Evolutionary conservation across 148 eudicot species (phyloP), one percentile per base, ranked within the genome.

Genomic region (Chenopodium suecicum): DNA sequence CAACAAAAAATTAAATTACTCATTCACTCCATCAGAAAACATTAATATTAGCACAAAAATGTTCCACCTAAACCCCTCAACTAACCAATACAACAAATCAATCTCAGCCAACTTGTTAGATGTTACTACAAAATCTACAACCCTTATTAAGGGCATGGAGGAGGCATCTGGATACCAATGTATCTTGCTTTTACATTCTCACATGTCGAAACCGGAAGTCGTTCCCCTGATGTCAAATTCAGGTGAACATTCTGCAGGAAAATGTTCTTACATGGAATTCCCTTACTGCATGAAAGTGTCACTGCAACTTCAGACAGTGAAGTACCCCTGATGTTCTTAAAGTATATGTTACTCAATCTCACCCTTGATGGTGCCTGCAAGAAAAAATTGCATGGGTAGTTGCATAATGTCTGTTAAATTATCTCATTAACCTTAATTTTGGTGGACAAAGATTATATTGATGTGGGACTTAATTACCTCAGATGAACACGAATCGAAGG

Each of bases 241-340:
- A 90, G 34, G 66, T 80, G 86, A 52, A 90, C 89, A 73, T 90
- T 87, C 76, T 90, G 88, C 11, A 90, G 73, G 64, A 79, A 87
- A 23, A 90, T 78, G 52, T 88, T 86, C 65, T 85, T 83, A 79
- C 92, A 90, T 0, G 92, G 91, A 52, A 82, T 82, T 29, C 88
- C 88, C 74, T 88, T 85, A 70, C 91, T 88, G 23, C 91, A 89
- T 46, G 67, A 65, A 16, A 90, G 83, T 9, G 73, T 82, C 75
- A 90, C 91, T 54, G 93, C 91, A 0, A 89, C 89, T 76, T 82
- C 85, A 27, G 87, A 82, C 44, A 77, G 69, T 14, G 90, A 84
- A 8, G 89, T 89, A n/a, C 93, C 93, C 65, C 86, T 86, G 16
- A 89, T 90, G 27, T 89, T 84, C 82, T 82, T 89, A 78, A 90